Percentiles rank a stretch among this genome's conserved stretches.
Evolutionary conservation across 1,284 basidiomycete species (phyloP).

Genomic region (Sutorius eximius): DNA sequence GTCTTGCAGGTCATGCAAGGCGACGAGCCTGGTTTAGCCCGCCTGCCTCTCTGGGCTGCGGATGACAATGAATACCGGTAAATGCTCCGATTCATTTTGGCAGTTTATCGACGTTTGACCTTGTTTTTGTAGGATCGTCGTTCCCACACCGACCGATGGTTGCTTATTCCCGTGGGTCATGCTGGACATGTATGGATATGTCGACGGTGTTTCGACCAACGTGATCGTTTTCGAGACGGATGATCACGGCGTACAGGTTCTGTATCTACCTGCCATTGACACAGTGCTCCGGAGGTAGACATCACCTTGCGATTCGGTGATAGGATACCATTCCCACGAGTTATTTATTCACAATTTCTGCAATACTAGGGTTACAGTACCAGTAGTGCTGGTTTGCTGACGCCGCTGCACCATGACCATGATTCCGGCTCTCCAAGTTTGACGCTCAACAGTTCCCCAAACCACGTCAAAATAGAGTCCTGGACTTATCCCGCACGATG

Average conservation of each 20-base stretch:
- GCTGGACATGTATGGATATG: constrained; percentile 27
- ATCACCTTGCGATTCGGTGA: too few species aligned
- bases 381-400: neutral
- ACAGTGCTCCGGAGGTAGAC: constrained; percentile 5
- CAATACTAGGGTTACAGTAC: neutral
- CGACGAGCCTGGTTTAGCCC: neutral
- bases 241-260: neutral
- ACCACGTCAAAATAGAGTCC: neutral
- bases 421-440: neutral
- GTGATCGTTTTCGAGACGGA: constrained; percentile 11
- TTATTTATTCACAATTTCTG: neutral
- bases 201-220: constrained; percentile 27
- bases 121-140: constrained; percentile 7
- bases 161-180: constrained; percentile 21
- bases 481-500: too few species aligned
- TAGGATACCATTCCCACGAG: neutral
- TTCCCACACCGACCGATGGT: constrained; percentile 16
- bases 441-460: neutral
- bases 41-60: constrained; percentile 21
- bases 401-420: neutral
- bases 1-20: constrained; percentile 23
- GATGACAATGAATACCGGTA: constrained; percentile 23
- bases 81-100: neutral
- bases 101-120: neutral
- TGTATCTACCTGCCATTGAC: constrained; percentile 20